Base-by-base conservation (phyloP, 2,329 filamentous ascomycete species). In the Botrytis sinoallii region DNA sequence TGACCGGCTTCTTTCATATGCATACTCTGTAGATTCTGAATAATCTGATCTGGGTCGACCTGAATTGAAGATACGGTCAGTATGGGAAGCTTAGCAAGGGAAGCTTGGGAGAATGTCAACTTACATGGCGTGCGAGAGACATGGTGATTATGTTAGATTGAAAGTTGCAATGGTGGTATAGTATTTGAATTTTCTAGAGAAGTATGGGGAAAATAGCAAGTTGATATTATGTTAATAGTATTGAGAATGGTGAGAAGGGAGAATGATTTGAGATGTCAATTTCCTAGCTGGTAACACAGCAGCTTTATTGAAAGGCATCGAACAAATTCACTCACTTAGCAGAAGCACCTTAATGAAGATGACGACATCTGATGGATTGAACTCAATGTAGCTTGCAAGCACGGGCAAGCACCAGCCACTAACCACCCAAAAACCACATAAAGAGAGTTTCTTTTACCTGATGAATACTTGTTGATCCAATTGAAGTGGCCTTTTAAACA, bases 1-100 rank as follows among this genome's bases (percentile, higher is more conserved):
- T 79, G 75, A 14, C 81, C 80, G 57, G 82, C 80, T 55, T 83
- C 80, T 32, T 80, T 82, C 74, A 84, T 80, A 60, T 84, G 80
- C 38, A 82, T 75, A 75, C 86, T 84, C 66, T 86, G 85, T 61
- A 90, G 84, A 35, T 83, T 84, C 72, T 84, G 79, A 74, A 90
- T 82, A 71, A 91, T 85, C 76, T 89, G 85, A 75, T 88, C 86
- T 0, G 88, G 85, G 76, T 90, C 84, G 74, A 88, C 82, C 85
- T 88, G 69, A 85, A 55, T 32, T 64, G 64, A 44, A 44, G 35
- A 22, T 25, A 61, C 9, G 22, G 42, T 69, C 40, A 69, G 52
- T 12, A 38, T 22, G 8, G 22, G 9, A 20, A 38, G 42, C 22
- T 32, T 59, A 4, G 18, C 8, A n/a, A 12, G 18, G 6, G 55